Evolutionary conservation across 176 grass and related monocot genomes (phyloP).

Genomic region (Musa acuminata): DNA sequence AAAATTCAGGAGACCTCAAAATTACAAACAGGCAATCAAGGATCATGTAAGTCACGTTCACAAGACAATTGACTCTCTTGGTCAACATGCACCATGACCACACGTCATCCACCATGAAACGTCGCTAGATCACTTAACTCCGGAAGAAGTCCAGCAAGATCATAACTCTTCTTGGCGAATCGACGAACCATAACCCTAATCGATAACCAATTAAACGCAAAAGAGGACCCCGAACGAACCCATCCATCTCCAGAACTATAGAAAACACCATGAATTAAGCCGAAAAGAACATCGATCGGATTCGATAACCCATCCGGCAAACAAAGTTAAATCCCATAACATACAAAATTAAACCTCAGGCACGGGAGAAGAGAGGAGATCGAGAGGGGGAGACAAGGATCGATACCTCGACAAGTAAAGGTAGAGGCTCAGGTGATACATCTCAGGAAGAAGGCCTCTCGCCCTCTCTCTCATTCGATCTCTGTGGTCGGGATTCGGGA

Average conservation of each 20-base stretch:
- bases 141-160: not conserved
- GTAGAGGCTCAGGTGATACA: not conserved
- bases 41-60: not conserved
- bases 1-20: too few relatives aligned
- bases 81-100: not conserved
- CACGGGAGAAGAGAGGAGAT: not conserved
- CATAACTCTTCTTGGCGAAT: not conserved
- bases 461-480: constrained; percentile 1
- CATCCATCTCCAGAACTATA: not conserved
- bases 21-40: not conserved
- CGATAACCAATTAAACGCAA: not conserved
- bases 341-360: not conserved
- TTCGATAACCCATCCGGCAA: not conserved
- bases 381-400: not conserved
- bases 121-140: not conserved
- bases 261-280: not conserved
- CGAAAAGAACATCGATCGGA: not conserved
- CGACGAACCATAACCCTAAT: not conserved
- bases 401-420: not conserved
- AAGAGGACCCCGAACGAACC: not conserved
- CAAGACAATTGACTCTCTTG: not conserved
- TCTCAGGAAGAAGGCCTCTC: not conserved
- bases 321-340: not conserved
- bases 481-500: not conserved
- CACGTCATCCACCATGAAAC: not conserved